Percentiles rank a stretch among this genome's conserved stretches.
phyloP scores from a whole-genome alignment of 2,329 filamentous ascomycete genomes.

The Chaetomium globosum region DNA sequence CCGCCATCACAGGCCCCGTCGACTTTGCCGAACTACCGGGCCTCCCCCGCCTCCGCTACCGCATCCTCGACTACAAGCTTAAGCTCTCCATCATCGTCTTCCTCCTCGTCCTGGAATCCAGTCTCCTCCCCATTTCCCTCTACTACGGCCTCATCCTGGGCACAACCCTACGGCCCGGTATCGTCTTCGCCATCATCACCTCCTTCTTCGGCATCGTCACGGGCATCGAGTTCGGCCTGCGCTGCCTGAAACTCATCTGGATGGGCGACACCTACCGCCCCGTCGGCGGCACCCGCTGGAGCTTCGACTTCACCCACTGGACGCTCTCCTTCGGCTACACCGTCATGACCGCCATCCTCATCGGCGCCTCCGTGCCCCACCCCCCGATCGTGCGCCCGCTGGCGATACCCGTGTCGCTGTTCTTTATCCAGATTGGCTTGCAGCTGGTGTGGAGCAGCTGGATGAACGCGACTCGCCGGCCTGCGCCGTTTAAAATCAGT shows the following conservation, averaged over 20 bases:
- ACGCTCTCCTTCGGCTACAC: slow-evolving; percentile 52
- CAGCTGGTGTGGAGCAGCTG: slow-evolving; percentile 48
- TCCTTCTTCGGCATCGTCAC: slow-evolving; percentile 60
- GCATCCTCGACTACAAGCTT: slow-evolving; percentile 44
- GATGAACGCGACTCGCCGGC: slow-evolving; percentile 41
- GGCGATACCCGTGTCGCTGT: slow-evolving; percentile 55
- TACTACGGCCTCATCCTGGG: slow-evolving; percentile 54
- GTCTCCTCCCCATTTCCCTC: slow-evolving; percentile 54
- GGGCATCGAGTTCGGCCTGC: slow-evolving; percentile 55
- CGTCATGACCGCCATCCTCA: slow-evolving; percentile 53
- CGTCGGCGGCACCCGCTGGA: slow-evolving; percentile 52
- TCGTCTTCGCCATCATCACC: slow-evolving; percentile 56
- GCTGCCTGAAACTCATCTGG: slow-evolving; percentile 53
- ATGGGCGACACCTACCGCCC: slow-evolving; percentile 55
- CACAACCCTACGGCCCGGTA: slow-evolving; percentile 43
- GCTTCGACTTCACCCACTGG: slow-evolving; percentile 54
- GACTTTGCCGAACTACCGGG: slow-evolving; percentile 30
- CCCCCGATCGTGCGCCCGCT: slow-evolving; percentile 53
- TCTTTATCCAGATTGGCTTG: slow-evolving; percentile 52
- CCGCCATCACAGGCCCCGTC: slow-evolving; percentile 16
- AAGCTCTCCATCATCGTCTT: slow-evolving; percentile 52
- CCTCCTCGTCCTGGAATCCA: slow-evolving; percentile 53
- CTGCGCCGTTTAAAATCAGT: slow-evolving; percentile 64
- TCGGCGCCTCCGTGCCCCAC: slow-evolving; percentile 55
- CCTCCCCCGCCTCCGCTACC: slow-evolving; percentile 44